These are phyloP conservation scores for Phaeosphaeriaceae sp. DNA, from an alignment of 2,329 filamentous ascomycete genomes.

Conservation along the genomic window DNA sequence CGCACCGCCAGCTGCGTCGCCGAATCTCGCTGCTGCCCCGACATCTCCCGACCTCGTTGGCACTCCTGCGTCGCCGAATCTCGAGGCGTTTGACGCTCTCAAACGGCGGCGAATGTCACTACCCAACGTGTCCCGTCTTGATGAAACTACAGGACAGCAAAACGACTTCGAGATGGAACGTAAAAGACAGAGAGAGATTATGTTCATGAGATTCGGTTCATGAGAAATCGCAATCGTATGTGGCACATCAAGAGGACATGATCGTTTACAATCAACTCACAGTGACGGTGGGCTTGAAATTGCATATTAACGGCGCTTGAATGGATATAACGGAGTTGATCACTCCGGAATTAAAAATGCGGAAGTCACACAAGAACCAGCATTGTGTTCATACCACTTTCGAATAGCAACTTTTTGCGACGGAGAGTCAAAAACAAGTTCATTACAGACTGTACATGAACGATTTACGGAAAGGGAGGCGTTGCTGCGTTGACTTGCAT, in stretches of 20 bases:
- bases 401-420: not conserved
- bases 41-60: slow-evolving; percentile 8
- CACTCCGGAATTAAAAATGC: not conserved
- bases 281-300: not conserved
- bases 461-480: too few relatives aligned
- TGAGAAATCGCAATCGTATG: not conserved
- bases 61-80: not conserved
- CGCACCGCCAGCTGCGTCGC: not conserved
- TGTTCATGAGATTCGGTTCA: not conserved
- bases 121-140: not conserved
- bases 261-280: too few relatives aligned
- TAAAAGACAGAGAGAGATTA: not conserved
- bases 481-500: too few relatives aligned
- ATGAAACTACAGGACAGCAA: not conserved
- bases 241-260: not conserved
- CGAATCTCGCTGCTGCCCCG: slow-evolving; percentile 1
- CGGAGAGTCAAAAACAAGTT: too few relatives aligned
- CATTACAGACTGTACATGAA: too few relatives aligned
- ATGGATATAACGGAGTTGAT: not conserved
- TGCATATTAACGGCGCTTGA: not conserved
- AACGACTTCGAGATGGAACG: not conserved
- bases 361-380: not conserved
- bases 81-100: not conserved
- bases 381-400: not conserved
- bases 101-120: not conserved